phyloP scores from a whole-genome alignment of 2,329 filamentous ascomycete genomes.

The Cryphonectria nitschkei region DNA sequence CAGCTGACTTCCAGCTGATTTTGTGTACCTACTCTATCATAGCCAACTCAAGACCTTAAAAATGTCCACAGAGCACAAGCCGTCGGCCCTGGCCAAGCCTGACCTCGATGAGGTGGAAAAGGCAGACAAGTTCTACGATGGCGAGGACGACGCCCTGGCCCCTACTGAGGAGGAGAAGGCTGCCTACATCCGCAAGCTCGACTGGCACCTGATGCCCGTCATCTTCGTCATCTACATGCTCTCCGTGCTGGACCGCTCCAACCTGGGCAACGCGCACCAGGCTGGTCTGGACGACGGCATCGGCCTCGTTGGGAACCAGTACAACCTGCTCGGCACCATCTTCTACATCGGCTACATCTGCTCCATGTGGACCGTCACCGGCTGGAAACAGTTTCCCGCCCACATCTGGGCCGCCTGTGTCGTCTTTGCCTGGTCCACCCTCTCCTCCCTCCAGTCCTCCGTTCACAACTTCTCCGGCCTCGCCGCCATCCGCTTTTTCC shows the following conservation, averaged over 20 bases:
- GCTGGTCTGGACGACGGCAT: slow-evolving; percentile 38
- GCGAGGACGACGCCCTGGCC: background rate
- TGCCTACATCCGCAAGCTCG: slow-evolving; percentile 27
- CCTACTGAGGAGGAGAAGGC: slow-evolving; percentile 17
- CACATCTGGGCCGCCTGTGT: slow-evolving; percentile 47
- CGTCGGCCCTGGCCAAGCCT: slow-evolving; percentile 5
- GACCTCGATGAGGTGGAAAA: slow-evolving; percentile 17
- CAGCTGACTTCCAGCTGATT: background rate
- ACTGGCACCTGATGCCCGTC: slow-evolving; percentile 33
- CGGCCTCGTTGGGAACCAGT: slow-evolving; percentile 33
- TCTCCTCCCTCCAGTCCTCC: slow-evolving; percentile 48
- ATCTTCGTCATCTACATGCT: slow-evolving; percentile 38
- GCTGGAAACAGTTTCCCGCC: slow-evolving; percentile 32
- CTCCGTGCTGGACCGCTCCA: slow-evolving; percentile 39
- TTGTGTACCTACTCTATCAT: background rate
- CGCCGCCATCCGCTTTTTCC: slow-evolving; percentile 46
- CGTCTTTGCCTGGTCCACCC: slow-evolving; percentile 47
- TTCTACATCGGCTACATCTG: slow-evolving; percentile 33
- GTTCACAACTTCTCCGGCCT: slow-evolving; percentile 44
- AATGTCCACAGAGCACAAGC: background rate
- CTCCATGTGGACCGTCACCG: slow-evolving; percentile 28
- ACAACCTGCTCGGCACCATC: slow-evolving; percentile 36
- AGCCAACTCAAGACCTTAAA: background rate
- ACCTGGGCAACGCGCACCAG: slow-evolving; percentile 36
- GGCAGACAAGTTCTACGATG: background rate